phyloP scores from a whole-genome alignment of 2,329 filamentous ascomycete species.

The Ilyonectria robusta region DNA sequence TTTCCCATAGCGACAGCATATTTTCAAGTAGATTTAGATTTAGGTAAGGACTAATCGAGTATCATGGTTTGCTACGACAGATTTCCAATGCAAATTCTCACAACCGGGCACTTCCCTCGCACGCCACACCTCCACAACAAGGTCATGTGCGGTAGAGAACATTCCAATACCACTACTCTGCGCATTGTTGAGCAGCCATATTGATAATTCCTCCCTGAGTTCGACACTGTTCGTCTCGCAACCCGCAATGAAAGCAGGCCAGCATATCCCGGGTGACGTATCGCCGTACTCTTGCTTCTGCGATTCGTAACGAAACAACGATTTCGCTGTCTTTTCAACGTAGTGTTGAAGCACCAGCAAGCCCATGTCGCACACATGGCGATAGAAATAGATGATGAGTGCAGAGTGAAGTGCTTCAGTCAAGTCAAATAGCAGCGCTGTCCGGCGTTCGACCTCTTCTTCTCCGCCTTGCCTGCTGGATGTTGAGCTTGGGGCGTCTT shows the following conservation, averaged over 20 bases:
- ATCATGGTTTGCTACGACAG: neutral
- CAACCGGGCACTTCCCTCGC: conserved; percentile 3
- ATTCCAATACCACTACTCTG: conserved; percentile 2
- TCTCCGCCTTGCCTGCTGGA: neutral
- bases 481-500: neutral
- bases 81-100: conserved; percentile 2
- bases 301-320: neutral
- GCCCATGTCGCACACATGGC: neutral
- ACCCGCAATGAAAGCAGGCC: conserved; percentile 2
- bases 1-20: too few relatives aligned
- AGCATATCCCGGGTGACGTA: conserved; percentile 6
- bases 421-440: neutral
- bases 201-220: neutral
- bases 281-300: conserved; percentile 6
- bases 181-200: conserved; percentile 3
- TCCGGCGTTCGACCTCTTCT: neutral
- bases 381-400: conserved; percentile 1
- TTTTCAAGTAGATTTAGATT: neutral
- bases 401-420: neutral
- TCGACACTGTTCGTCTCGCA: neutral
- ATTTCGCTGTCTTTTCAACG: neutral
- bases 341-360: neutral
- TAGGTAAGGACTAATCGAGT: neutral
- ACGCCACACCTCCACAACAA: conserved; percentile 6
- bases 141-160: neutral